Conservation (phyloP, 495 filamentous ascomycete genomes). For the Aspergillus indologenus region DNA sequence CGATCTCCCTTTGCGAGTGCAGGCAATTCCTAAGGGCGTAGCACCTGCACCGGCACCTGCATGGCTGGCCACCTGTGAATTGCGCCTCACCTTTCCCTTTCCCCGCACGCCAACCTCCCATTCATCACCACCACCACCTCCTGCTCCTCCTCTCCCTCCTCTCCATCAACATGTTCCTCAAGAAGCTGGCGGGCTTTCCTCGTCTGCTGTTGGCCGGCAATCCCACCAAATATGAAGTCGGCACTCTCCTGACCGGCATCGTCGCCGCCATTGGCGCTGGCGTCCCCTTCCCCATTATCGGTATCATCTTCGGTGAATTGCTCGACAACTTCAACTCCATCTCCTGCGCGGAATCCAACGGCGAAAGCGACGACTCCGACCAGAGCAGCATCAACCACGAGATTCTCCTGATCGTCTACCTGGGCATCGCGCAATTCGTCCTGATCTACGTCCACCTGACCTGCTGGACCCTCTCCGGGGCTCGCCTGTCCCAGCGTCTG, state of each 20-base stretch:
- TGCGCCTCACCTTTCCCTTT: no score
- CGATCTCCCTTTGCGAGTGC: not conserved
- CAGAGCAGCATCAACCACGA: conserved; percentile 52
- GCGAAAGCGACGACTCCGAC: conserved; percentile 22
- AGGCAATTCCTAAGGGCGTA: not conserved
- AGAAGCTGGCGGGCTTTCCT: conserved; percentile 39
- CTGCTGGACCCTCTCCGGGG: conserved; percentile 61
- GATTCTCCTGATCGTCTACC: conserved; percentile 59
- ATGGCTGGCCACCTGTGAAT: no score
- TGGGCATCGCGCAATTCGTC: conserved; percentile 60
- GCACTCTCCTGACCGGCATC: conserved; percentile 50
- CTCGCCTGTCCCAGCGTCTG: conserved; percentile 59
- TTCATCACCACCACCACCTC: conserved; percentile 1
- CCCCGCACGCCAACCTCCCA: not conserved
- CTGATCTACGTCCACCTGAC: conserved; percentile 51
- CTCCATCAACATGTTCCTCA: conserved; percentile 28
- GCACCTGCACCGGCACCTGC: no score
- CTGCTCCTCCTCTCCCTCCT: not conserved
- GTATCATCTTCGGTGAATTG: conserved; percentile 65
- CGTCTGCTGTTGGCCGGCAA: conserved; percentile 41
- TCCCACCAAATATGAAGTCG: conserved; percentile 41
- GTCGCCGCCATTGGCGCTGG: conserved; percentile 58
- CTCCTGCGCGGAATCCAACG: conserved; percentile 42
- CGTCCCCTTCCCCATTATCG: conserved; percentile 65
- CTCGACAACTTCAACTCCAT: conserved; percentile 62